Percentiles rank a stretch among this genome's conserved stretches.
Conservation (phyloP, 1,284 basidiomycete species). For the Tilletiaria anomala region DNA sequence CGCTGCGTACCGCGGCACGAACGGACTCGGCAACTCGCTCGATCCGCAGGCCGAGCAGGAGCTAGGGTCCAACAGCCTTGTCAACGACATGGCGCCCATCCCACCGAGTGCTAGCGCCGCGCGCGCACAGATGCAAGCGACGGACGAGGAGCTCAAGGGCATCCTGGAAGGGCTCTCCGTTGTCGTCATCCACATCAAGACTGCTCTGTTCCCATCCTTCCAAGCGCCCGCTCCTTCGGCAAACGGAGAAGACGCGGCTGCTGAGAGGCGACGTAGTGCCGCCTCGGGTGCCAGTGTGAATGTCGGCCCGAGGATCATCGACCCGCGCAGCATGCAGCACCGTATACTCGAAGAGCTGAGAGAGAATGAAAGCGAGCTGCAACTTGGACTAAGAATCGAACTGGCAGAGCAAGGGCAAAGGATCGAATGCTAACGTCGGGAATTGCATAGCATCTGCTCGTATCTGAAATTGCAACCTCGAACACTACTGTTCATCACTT, state of each 20-base stretch:
- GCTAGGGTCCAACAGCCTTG: background rate
- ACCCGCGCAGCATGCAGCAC: slow-evolving; percentile 16
- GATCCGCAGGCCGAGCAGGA: background rate
- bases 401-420: slow-evolving; percentile 30
- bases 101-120: background rate
- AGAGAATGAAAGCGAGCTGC: slow-evolving; percentile 8
- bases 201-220: slow-evolving; percentile 22
- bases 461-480: too few species aligned
- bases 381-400: slow-evolving; percentile 23
- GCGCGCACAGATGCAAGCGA: background rate
- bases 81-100: background rate
- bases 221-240: slow-evolving; percentile 1
- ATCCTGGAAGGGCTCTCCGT: slow-evolving; percentile 17
- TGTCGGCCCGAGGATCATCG: slow-evolving; percentile 5
- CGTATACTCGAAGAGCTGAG: slow-evolving; percentile 22
- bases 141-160: slow-evolving; percentile 10
- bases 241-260: background rate
- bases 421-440: slow-evolving; percentile 16
- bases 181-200: slow-evolving; percentile 30
- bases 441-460: too few species aligned
- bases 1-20: background rate
- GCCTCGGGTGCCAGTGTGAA: background rate
- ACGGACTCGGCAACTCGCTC: background rate
- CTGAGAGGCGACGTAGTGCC: background rate
- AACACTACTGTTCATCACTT: too few species aligned